These are phyloP conservation scores for Heliamphora pulchella DNA, from an alignment of 179 eudicot species.

Conservation along the genomic window DNA sequence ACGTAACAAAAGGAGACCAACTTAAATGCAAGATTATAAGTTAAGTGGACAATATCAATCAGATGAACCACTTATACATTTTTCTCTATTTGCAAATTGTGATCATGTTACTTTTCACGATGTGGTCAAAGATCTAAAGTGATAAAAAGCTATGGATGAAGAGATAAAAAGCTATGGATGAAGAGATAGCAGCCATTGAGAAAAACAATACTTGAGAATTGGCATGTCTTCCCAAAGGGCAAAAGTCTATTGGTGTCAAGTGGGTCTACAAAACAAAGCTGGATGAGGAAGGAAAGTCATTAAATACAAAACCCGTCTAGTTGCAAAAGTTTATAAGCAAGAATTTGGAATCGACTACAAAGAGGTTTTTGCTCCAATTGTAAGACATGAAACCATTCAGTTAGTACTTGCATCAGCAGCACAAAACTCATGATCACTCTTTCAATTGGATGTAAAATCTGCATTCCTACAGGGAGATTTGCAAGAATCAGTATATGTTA, in stretches of 20 bases:
- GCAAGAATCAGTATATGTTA: neutral
- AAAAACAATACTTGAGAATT: too few species aligned
- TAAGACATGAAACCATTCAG: neutral
- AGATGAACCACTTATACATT: neutral
- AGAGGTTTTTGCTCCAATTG: slow-evolving; percentile 1
- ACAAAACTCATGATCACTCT: too few species aligned
- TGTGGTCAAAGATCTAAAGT: neutral
- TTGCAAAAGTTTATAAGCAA: neutral
- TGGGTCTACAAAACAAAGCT: too few species aligned
- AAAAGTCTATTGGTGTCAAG: neutral
- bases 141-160: too few species aligned
- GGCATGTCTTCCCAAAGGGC: neutral
- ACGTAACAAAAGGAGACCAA: neutral
- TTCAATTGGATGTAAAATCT: neutral
- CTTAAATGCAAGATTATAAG: neutral
- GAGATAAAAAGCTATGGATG: too few species aligned
- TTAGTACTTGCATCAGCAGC: neutral
- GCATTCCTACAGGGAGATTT: neutral
- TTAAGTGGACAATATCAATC: neutral
- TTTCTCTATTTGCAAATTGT: too few species aligned
- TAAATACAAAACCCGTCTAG: neutral
- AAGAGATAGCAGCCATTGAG: neutral
- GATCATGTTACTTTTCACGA: neutral
- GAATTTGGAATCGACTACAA: neutral
- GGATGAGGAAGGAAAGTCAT: neutral